Conservation (phyloP, 768 basidiomycete genomes). For the Kwoniella mangroviensis region DNA sequence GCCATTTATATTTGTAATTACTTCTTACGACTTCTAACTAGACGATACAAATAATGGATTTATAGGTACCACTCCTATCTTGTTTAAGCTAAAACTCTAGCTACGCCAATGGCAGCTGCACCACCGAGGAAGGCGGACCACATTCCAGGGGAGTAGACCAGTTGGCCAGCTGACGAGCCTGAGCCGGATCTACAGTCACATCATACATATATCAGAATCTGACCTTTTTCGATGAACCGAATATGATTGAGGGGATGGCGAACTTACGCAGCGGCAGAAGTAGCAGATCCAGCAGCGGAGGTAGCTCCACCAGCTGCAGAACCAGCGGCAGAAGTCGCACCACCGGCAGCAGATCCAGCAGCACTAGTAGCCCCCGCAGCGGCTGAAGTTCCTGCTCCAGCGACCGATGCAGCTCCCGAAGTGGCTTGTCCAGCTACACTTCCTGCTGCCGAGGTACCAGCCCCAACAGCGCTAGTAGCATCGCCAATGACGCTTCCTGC, state of each 20-base stretch:
- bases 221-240: background rate
- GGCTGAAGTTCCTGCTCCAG: slow-evolving; percentile 11
- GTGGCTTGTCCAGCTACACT: slow-evolving; percentile 23
- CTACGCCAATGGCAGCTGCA: slow-evolving; percentile 27
- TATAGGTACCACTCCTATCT: too few species aligned
- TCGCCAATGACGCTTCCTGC: slow-evolving; percentile 2
- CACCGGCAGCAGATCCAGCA: slow-evolving; percentile 14
- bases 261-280: slow-evolving; percentile 23
- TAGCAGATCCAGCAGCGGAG: slow-evolving; percentile 9
- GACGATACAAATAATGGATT: too few species aligned
- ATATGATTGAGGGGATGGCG: background rate
- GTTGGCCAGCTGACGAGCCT: slow-evolving; percentile 21
- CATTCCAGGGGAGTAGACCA: slow-evolving; percentile 7
- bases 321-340: slow-evolving; percentile 20
- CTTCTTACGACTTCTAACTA: too few species aligned
- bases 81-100: slow-evolving; percentile 27
- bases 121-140: slow-evolving; percentile 31
- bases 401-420: slow-evolving; percentile 19
- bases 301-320: slow-evolving; percentile 12
- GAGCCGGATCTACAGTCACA: background rate
- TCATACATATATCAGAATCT: background rate
- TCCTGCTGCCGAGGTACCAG: slow-evolving; percentile 15
- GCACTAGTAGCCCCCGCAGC: slow-evolving; percentile 19
- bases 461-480: slow-evolving; percentile 11
- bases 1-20: background rate